These are phyloP conservation scores for Marchantia polymorpha DNA, from an alignment of 225 moss, liverwort and hornwort species.

Conservation along the genomic window DNA sequence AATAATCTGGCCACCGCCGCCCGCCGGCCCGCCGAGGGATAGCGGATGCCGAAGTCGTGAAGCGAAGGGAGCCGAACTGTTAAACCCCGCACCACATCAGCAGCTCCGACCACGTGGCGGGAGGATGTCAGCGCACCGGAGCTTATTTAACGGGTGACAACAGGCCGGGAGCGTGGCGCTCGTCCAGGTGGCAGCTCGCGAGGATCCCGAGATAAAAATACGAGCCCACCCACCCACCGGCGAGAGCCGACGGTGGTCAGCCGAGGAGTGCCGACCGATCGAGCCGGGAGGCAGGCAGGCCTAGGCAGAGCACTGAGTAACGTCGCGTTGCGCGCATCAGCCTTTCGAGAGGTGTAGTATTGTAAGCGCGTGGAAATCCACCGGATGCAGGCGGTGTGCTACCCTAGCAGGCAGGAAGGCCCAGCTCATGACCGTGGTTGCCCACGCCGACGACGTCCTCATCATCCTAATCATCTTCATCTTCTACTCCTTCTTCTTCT, in stretches of 20 bases:
- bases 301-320: not conserved
- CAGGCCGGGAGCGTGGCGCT: not conserved
- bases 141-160: not conserved
- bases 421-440: not conserved
- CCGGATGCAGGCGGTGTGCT: constrained; percentile 10
- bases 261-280: not conserved
- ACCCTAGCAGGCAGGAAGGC: constrained; percentile 1
- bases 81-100: not conserved
- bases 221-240: not conserved
- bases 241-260: not conserved
- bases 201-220: not conserved
- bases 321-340: constrained; percentile 1
- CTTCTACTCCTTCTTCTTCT: no score
- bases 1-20: not conserved
- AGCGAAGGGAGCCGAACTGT: not conserved
- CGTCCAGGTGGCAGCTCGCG: not conserved
- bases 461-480: no score
- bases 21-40: not conserved
- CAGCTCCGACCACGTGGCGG: not conserved
- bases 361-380: constrained; percentile 10
- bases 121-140: not conserved
- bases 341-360: not conserved
- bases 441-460: not conserved
- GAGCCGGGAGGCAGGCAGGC: not conserved
- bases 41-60: not conserved